phyloP scores from a whole-genome alignment of 805 yeast species.

The Yarrowia sp. region DNA sequence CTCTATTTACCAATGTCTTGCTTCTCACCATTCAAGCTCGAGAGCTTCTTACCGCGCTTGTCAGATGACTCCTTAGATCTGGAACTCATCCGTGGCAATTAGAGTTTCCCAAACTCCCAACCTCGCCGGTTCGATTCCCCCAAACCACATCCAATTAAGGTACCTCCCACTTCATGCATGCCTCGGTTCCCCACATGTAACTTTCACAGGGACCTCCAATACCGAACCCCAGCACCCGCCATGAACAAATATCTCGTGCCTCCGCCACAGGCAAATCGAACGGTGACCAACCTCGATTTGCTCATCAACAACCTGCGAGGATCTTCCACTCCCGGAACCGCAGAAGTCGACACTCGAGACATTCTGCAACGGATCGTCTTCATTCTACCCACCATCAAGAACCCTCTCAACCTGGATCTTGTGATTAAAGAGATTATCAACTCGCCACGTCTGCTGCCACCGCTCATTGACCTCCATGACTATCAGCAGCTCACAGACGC shows the following conservation, averaged over 20 bases:
- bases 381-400: constrained; percentile 43
- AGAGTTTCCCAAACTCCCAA: too few species aligned
- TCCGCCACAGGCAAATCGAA: constrained; percentile 20
- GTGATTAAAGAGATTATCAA: constrained; percentile 42
- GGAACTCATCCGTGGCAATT: too few species aligned
- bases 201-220: constrained; percentile 19
- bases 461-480: constrained; percentile 22
- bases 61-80: too few species aligned
- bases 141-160: background rate
- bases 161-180: background rate
- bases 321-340: constrained; percentile 15
- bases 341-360: constrained; percentile 17
- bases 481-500: constrained; percentile 43
- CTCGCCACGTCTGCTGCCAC: constrained; percentile 41
- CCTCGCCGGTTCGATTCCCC: background rate
- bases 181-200: constrained; percentile 35
- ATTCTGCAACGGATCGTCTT: constrained; percentile 34
- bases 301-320: constrained; percentile 39
- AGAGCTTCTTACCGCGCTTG: too few species aligned
- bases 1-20: too few species aligned
- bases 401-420: constrained; percentile 44
- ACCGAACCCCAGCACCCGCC: background rate
- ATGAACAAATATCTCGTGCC: constrained; percentile 32
- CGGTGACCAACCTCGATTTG: constrained; percentile 39
- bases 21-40: too few species aligned